Percentiles rank a stretch among this genome's conserved stretches.
These are phyloP conservation scores for Lyophyllum atratum DNA, from an alignment of 768 basidiomycete genomes.

Conservation along the genomic window DNA sequence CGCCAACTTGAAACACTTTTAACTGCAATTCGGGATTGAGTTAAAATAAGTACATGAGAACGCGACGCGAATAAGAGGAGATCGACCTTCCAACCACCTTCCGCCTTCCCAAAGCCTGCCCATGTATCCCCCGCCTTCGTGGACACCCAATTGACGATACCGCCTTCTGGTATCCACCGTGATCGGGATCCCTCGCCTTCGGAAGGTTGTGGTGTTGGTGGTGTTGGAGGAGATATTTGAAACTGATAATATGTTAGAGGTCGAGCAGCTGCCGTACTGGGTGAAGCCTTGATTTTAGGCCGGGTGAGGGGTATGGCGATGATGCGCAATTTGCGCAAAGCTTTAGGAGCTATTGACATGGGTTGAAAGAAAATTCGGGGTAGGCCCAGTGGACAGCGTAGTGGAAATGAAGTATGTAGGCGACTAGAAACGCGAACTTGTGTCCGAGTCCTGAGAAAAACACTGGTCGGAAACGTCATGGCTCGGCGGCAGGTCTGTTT, in stretches of 20 bases:
- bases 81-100: slow-evolving; percentile 75
- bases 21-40: slow-evolving; percentile 37
- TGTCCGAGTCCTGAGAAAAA: not conserved
- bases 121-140: slow-evolving; percentile 59
- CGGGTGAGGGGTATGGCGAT: slow-evolving; percentile 49
- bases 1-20: slow-evolving; percentile 62
- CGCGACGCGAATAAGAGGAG: not conserved
- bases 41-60: not conserved
- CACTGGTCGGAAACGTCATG: slow-evolving; percentile 2
- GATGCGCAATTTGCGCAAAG: slow-evolving; percentile 41
- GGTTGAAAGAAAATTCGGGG: not conserved
- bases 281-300: slow-evolving; percentile 19
- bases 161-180: slow-evolving; percentile 40
- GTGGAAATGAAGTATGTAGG: not conserved
- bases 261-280: slow-evolving; percentile 9
- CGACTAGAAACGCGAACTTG: not conserved
- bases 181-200: slow-evolving; percentile 29
- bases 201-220: not conserved
- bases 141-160: slow-evolving; percentile 48
- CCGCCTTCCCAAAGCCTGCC: slow-evolving; percentile 68
- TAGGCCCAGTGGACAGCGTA: not conserved
- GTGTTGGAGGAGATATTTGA: slow-evolving; percentile 32
- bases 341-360: slow-evolving; percentile 23
- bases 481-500: slow-evolving; percentile 7
- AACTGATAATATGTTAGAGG: slow-evolving; percentile 47